phyloP scores from a whole-genome alignment of 116 monocot species.

The Zostera marina region DNA sequence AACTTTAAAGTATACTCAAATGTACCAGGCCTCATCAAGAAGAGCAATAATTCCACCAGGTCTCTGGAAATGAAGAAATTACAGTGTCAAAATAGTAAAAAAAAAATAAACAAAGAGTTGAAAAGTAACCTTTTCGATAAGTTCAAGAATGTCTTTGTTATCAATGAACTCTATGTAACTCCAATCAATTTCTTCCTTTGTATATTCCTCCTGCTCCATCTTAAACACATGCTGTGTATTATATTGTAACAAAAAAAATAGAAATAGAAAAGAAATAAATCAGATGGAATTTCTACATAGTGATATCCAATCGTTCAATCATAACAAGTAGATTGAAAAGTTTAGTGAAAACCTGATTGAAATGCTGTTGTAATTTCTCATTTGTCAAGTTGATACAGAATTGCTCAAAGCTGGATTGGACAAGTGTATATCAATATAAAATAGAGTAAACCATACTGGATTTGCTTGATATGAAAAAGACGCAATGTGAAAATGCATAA shows the following conservation, averaged over 20 bases:
- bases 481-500: neutral
- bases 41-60: constrained; percentile 94
- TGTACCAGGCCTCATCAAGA: constrained; percentile 94
- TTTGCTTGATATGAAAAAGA: neutral
- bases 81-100: neutral
- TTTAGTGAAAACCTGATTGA: constrained; percentile 78
- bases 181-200: constrained; percentile 92
- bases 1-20: neutral
- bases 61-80: constrained; percentile 46
- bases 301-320: neutral
- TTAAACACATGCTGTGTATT: constrained; percentile 82
- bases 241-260: no score
- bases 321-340: neutral
- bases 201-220: constrained; percentile 99
- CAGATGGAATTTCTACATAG: neutral
- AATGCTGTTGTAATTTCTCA: constrained; percentile 94
- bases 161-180: constrained; percentile 96
- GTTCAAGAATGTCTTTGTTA: constrained; percentile 89
- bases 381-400: constrained; percentile 96
- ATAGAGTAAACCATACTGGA: neutral
- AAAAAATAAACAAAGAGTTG: no score
- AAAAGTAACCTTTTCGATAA: constrained; percentile 84
- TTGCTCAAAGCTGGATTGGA: constrained; percentile 72
- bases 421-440: constrained; percentile 7
- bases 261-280: neutral